A percentile compares a stretch with the other conserved stretches of the same genome.
These are phyloP conservation scores for Jackrogersella minutella DNA, from an alignment of 495 filamentous ascomycete genomes.

Conservation along the genomic window DNA sequence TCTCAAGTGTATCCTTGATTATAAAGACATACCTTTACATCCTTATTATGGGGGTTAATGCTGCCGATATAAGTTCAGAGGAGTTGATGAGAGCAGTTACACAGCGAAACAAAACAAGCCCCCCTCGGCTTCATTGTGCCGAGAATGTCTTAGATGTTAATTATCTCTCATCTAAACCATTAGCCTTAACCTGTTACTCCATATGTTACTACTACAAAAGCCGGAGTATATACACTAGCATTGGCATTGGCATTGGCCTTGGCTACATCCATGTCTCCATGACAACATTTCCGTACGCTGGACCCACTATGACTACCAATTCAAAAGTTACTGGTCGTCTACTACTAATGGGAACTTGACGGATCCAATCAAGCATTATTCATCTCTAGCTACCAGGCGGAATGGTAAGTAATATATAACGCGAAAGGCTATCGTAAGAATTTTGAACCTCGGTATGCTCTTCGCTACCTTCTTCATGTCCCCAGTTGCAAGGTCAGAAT, in stretches of 20 bases:
- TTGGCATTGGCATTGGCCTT: not conserved
- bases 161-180: conserved; percentile 1
- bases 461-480: conserved; percentile 24
- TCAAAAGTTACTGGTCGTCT: not conserved
- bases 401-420: not conserved
- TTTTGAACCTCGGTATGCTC: not conserved
- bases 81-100: conserved; percentile 10
- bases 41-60: not conserved
- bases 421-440: not conserved
- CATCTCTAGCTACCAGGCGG: not conserved
- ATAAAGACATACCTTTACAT: no score
- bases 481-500: conserved; percentile 71
- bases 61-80: not conserved
- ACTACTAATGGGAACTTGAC: not conserved
- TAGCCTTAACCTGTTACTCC: not conserved
- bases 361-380: no score
- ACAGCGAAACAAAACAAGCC: conserved; percentile 6
- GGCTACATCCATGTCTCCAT: not conserved
- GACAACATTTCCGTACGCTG: not conserved
- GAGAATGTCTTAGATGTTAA: conserved; percentile 5
- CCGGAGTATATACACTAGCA: not conserved
- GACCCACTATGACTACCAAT: not conserved
- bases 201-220: not conserved
- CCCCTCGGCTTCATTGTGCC: not conserved
- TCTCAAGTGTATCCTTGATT: not conserved